Evolutionary conservation across 2,329 filamentous ascomycete species (phyloP).

Genomic region (Talaromyces pinophilus): DNA sequence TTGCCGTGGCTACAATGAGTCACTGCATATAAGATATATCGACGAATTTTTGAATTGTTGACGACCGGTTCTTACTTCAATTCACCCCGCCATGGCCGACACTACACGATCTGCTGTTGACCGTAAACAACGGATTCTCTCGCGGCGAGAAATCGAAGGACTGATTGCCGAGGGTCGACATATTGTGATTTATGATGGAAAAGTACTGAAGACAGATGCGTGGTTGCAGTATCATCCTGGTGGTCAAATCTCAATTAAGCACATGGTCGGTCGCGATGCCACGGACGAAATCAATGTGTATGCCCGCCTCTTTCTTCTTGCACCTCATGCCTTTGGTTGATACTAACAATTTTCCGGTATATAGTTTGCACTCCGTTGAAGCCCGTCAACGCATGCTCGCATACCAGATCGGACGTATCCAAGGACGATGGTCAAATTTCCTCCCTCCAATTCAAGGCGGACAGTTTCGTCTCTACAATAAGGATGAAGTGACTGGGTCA

Average conservation of each 20-base stretch:
- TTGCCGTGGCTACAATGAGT: background rate
- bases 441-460: conserved; percentile 89
- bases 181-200: conserved; percentile 77
- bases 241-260: conserved; percentile 83
- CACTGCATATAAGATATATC: background rate
- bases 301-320: conserved; percentile 36
- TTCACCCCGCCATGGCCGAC: conserved; percentile 17
- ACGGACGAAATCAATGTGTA: conserved; percentile 93
- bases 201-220: conserved; percentile 81
- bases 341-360: conserved; percentile 24
- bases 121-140: conserved; percentile 55
- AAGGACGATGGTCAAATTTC: conserved; percentile 85
- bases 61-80: background rate
- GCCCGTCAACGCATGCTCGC: conserved; percentile 73
- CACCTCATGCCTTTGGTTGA: conserved; percentile 16
- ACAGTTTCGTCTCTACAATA: conserved; percentile 62
- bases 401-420: conserved; percentile 80
- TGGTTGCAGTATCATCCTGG: conserved; percentile 92
- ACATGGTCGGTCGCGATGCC: conserved; percentile 92
- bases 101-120: conserved; percentile 24
- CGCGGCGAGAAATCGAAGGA: conserved; percentile 70
- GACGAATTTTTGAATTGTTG: too few species aligned
- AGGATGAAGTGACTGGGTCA: conserved; percentile 42
- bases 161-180: conserved; percentile 79
- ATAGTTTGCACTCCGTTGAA: conserved; percentile 73